phyloP scores from a whole-genome alignment of 1,284 basidiomycete species.

The Trametes polyzona region DNA sequence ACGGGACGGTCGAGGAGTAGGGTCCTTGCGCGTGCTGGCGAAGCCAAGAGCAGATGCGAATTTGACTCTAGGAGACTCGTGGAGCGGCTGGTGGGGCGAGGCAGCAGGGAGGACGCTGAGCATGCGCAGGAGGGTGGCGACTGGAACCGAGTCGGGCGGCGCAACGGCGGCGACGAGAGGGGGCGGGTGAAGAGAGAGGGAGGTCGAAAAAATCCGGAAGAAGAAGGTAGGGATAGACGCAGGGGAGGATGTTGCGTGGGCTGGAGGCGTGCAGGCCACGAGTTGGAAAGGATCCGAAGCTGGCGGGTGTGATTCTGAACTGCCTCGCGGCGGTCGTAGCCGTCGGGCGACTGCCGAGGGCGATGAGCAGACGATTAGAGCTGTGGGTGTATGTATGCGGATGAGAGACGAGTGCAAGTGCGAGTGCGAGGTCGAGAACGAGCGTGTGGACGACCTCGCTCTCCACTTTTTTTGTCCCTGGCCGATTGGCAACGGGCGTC shows the following conservation, averaged over 20 bases:
- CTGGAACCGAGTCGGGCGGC: conserved; percentile 12
- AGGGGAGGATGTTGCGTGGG: conserved; percentile 36
- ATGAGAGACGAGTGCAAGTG: background rate
- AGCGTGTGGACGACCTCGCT: background rate
- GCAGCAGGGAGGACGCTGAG: conserved; percentile 41
- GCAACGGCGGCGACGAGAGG: conserved; percentile 21
- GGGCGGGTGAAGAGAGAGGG: conserved; percentile 21
- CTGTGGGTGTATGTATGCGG: conserved; percentile 19
- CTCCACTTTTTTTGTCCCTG: conserved; percentile 1
- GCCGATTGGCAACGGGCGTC: background rate
- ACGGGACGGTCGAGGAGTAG: conserved; percentile 25
- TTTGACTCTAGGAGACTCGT: conserved; percentile 42
- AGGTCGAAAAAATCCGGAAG: conserved; percentile 30
- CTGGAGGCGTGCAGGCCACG: conserved; percentile 41
- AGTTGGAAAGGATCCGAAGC: conserved; percentile 38
- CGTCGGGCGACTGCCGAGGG: conserved; percentile 4
- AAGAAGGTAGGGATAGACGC: conserved; percentile 31
- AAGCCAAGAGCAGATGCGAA: conserved; percentile 48
- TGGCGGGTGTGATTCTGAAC: conserved; percentile 19
- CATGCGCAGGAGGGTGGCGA: conserved; percentile 39
- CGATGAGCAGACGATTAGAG: conserved; percentile 17
- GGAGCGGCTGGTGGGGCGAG: conserved; percentile 39
- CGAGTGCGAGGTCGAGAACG: background rate
- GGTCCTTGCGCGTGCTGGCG: conserved; percentile 32
- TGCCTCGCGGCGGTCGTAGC: conserved; percentile 34